These are phyloP conservation scores for Cladorrhinum sp. DNA, from an alignment of 2,329 filamentous ascomycete genomes.

Conservation along the genomic window DNA sequence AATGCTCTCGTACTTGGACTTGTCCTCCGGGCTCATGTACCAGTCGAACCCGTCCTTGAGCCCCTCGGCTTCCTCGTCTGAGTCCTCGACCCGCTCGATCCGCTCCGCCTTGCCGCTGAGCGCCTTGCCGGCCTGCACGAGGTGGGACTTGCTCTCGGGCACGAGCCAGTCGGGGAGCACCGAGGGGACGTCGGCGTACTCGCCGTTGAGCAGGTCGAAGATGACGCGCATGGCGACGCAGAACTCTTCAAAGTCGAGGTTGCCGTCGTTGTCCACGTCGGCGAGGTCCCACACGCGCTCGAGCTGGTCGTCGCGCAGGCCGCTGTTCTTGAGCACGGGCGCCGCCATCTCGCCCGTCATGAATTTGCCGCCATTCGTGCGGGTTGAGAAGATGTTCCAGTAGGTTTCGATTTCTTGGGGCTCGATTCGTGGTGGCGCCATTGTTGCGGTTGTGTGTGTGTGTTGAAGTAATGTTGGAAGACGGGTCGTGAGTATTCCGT, in stretches of 20 bases:
- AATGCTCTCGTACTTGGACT: slow-evolving; percentile 94
- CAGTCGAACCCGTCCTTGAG: slow-evolving; percentile 97
- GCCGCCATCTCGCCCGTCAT: slow-evolving; percentile 61
- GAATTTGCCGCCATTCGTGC: slow-evolving; percentile 58
- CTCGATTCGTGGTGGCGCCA: slow-evolving; percentile 57
- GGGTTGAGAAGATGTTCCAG: slow-evolving; percentile 61
- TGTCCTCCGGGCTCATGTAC: slow-evolving; percentile 95
- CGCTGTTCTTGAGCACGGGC: slow-evolving; percentile 62
- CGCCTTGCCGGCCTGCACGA: slow-evolving; percentile 79
- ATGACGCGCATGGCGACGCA: slow-evolving; percentile 98
- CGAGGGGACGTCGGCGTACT: slow-evolving; percentile 84
- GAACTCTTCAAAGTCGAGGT: slow-evolving; percentile 98
- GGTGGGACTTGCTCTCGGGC: slow-evolving; percentile 88
- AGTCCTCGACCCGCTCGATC: slow-evolving; percentile 76
- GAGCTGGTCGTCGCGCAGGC: slow-evolving; percentile 70
- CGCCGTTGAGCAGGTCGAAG: slow-evolving; percentile 94
- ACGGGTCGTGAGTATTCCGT: slow-evolving; percentile 4
- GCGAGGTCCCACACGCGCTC: slow-evolving; percentile 96
- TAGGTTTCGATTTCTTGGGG: slow-evolving; percentile 62
- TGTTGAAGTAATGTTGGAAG: not conserved
- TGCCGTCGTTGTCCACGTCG: slow-evolving; percentile 95
- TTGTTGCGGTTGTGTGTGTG: slow-evolving; percentile 6
- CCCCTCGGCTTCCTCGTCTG: slow-evolving; percentile 76
- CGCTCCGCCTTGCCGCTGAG: slow-evolving; percentile 74
- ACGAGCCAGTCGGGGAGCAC: slow-evolving; percentile 93